Conservation (phyloP, 768 basidiomycete genomes). For the Tricholoma matsutake region DNA sequence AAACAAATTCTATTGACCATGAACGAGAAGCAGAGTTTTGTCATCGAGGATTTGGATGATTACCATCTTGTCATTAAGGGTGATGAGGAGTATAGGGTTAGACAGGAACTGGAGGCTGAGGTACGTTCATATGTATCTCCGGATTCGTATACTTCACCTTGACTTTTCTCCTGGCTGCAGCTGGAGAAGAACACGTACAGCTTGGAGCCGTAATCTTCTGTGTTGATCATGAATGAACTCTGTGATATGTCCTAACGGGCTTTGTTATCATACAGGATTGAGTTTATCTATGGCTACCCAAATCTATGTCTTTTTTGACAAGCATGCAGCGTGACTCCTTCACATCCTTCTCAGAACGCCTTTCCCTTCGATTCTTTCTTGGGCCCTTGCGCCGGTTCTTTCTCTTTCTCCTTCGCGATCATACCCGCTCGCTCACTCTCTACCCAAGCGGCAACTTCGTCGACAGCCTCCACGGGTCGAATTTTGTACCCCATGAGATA, state of each 20-base stretch:
- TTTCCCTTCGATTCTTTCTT: conserved; percentile 27
- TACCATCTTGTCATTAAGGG: conserved; percentile 80
- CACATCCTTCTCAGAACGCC: conserved; percentile 22
- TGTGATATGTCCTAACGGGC: background rate
- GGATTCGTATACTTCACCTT: conserved; percentile 1
- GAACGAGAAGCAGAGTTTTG: conserved; percentile 78
- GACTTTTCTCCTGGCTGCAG: conserved; percentile 32
- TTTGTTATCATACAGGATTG: background rate
- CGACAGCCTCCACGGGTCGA: conserved; percentile 47
- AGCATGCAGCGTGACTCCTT: background rate
- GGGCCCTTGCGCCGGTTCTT: conserved; percentile 18
- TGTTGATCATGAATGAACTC: background rate
- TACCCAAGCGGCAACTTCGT: conserved; percentile 39
- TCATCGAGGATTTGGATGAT: conserved; percentile 86
- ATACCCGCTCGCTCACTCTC: conserved; percentile 30
- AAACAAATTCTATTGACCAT: conserved; percentile 82
- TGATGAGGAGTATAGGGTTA: conserved; percentile 74
- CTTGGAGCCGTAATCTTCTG: conserved; percentile 38
- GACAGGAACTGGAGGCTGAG: conserved; percentile 72
- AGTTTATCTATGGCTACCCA: background rate
- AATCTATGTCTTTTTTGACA: background rate
- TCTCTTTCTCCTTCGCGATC: conserved; percentile 10
- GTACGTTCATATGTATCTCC: conserved; percentile 35
- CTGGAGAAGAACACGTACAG: conserved; percentile 87
- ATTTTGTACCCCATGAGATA: conserved; percentile 62